Evolutionary conservation across 352 stramenopile genomes (phyloP).

Genomic region (Lagenidium sp.): DNA sequence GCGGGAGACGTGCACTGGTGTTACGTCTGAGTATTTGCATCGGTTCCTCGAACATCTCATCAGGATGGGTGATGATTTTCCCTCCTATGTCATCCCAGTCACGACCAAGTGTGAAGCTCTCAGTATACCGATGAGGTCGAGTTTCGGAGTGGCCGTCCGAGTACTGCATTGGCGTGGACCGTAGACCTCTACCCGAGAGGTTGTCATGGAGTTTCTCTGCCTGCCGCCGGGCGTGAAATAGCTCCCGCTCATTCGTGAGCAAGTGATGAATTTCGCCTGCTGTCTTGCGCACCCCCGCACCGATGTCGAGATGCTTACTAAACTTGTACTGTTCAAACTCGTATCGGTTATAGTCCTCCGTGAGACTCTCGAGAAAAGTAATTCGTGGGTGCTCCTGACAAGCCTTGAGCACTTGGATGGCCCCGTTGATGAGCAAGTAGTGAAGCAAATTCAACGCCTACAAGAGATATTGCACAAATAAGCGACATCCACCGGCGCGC

Average conservation of each 20-base stretch:
- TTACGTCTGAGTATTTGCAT: too few relatives aligned
- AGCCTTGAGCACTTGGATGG: slow-evolving; percentile 53
- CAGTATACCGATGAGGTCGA: slow-evolving; percentile 23
- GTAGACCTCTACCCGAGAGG: slow-evolving; percentile 37
- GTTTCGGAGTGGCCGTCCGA: slow-evolving; percentile 3
- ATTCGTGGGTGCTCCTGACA: slow-evolving; percentile 31
- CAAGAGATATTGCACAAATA: too few relatives aligned
- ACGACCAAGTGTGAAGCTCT: slow-evolving; percentile 11
- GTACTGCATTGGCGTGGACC: slow-evolving; percentile 14
- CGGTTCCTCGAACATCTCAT: slow-evolving; percentile 13
- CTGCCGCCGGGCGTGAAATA: slow-evolving; percentile 32
- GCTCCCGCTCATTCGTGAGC: slow-evolving; percentile 34
- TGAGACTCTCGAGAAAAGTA: slow-evolving; percentile 36
- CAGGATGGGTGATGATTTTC: slow-evolving; percentile 36
- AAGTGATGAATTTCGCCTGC: slow-evolving; percentile 39
- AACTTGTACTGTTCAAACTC: slow-evolving; percentile 72
- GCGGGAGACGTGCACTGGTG: too few relatives aligned
- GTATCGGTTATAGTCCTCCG: slow-evolving; percentile 55
- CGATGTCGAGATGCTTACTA: slow-evolving; percentile 59
- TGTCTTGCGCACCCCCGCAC: slow-evolving; percentile 51
- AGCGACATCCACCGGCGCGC: too few relatives aligned
- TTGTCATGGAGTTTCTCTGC: slow-evolving; percentile 48
- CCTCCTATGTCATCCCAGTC: slow-evolving; percentile 33
- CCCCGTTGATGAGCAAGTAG: slow-evolving; percentile 62
- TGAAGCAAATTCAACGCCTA: slow-evolving; percentile 49